Evolutionary conservation across 2,329 filamentous ascomycete species (phyloP), one percentile per base, ranked within the genome.

Genomic region (Apiospora malaysiana): DNA sequence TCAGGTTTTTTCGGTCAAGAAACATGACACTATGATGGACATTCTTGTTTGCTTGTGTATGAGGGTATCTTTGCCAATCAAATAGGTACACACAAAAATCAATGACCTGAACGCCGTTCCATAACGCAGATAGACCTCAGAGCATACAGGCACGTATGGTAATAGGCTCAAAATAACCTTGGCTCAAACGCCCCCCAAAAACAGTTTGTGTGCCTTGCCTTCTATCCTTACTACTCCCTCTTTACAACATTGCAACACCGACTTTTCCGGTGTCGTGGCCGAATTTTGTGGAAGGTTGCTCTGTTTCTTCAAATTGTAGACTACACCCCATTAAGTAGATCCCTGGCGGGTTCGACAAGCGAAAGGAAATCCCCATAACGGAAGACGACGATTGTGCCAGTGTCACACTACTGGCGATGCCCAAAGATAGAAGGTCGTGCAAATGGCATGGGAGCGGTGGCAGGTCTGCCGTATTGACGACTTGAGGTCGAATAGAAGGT

Each of bases 61-160:
- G 16, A 63, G 56, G 56, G 56, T 63, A 63, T 63, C 56, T 63
- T 63, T 63, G 32, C 10, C 56, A 63, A 40, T 63, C 56, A 40
- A 63, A 40, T 63, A 40, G 32, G 32, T 40, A 63, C 32, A 40
- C 56, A 63, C 14, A 6, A 63, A 59, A 63, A 40, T 21, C 32
- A 63, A 63, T 63, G 9, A 40, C 56, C 56, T 40, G 32, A 63
- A 63, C 56, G 56, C 56, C 56, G 32, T 23, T 63, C 27, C 56
- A 40, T 63, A 63, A 63, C 27, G 56, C 56, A 63, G n/a, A 40
- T 63, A n/a, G 32, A 63, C 56, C 56, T 63, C 56, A 63, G 56
- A 63, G 56, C 56, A 63, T 63, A 63, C 56, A n/a, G 21, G 32
- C 27, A 40, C 32, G 56, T 63, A 63, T 63, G 56, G 32, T 63